Evolutionary conservation across 2,329 filamentous ascomycete genomes (phyloP), one percentile per base, ranked within the genome.

Genomic region (Aspergillus tamarii): DNA sequence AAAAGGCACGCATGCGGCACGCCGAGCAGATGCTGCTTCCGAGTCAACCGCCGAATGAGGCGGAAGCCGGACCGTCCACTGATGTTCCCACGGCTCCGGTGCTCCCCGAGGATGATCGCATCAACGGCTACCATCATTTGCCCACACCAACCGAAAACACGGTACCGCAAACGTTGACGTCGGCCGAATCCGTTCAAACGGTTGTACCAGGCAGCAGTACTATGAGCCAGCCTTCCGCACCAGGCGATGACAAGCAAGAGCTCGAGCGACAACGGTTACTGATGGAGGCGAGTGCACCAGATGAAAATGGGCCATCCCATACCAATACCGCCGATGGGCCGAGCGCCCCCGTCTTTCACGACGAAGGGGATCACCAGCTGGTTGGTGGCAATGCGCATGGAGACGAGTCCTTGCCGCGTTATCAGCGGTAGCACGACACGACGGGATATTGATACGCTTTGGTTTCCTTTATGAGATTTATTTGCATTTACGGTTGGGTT

Each of bases 11-110:
- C 56, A 80, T 95, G 63, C 87, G 89, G 54, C 87, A 87, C 63
- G 93, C 92, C 46, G 94, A 97, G 78, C 86, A 90, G 68, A 86
- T 89, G 54, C 81, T 97, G 6, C 79, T 97, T 26, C 94, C 94
- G 2, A 97, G 93, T 72, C 89, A 89, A 70, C 94, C 92, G 16
- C 86, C 91, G 14, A 82, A 76, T 0, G 74, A 80, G 39, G 70
- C 76, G 14, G 77, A 81, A 61, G 76, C 77, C 34, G 80, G 80
- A n/a, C 80, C 83, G 11, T 86, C 85, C 8, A 78, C 69, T 54
- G 70, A 69, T n/a, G 57, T 69, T 46, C 79, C 84, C 39, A 80
- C 83, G 39, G 80, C 81, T 19, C 81, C 81, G 6, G 73, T 78
- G 12, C 75, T 81, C 10, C 73, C 78, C 19, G 78, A 81, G 48